These are phyloP conservation scores for Myriosclerotinia duriaeana DNA, from an alignment of 2,329 filamentous ascomycete genomes.

Conservation along the genomic window DNA sequence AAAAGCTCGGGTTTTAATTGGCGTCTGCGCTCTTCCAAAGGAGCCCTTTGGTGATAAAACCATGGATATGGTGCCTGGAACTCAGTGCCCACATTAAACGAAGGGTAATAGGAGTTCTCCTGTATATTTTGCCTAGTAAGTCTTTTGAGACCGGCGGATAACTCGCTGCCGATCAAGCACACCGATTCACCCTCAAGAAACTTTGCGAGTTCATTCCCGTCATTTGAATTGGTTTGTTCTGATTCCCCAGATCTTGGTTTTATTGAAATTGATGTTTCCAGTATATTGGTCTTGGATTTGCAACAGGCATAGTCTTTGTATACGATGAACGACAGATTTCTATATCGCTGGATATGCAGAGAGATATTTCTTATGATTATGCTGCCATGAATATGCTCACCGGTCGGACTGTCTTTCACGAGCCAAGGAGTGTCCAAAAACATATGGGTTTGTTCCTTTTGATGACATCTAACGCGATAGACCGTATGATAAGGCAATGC, in stretches of 20 bases:
- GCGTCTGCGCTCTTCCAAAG: constrained; percentile 21
- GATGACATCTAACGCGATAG: constrained; percentile 21
- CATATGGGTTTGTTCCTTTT: constrained; percentile 4
- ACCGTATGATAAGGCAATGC: constrained; percentile 22
- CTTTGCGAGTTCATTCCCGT: neutral
- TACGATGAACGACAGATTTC: constrained; percentile 19
- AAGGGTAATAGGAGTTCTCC: constrained; percentile 21
- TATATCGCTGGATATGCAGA: constrained; percentile 16
- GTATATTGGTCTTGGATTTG: neutral
- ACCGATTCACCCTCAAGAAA: constrained; percentile 15
- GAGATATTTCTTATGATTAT: constrained; percentile 18
- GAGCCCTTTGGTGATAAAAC: constrained; percentile 23
- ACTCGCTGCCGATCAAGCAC: constrained; percentile 18
- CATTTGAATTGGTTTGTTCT: neutral
- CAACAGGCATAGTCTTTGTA: constrained; percentile 22
- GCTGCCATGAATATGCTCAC: constrained; percentile 18
- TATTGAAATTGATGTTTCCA: too few species aligned
- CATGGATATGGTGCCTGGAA: constrained; percentile 23
- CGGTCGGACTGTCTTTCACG: neutral
- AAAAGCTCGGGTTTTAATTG: constrained; percentile 22
- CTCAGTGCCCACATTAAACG: constrained; percentile 22
- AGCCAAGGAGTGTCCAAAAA: constrained; percentile 23
- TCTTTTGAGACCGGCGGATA: constrained; percentile 23
- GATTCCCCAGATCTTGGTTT: neutral
- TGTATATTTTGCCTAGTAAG: constrained; percentile 23